Evolutionary conservation across 2,329 filamentous ascomycete species (phyloP), one percentile per base, ranked within the genome.

Genomic region (Curvularia sp.): DNA sequence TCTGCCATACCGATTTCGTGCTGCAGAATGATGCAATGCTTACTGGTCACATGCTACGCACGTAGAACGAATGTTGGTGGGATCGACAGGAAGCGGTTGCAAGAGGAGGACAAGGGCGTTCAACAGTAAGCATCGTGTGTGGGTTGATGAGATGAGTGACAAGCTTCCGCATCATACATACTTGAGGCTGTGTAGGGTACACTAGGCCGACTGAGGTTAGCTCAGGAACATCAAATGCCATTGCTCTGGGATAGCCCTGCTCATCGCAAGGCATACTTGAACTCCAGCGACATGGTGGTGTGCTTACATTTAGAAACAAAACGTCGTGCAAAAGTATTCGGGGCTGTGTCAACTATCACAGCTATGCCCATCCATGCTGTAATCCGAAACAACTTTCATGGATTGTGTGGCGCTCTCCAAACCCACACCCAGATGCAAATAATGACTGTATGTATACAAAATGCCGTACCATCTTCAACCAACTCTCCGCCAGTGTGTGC

Each of bases 361-460:
- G 30, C 30, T 13, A 18, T 32, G 18, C 28, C n/a, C 28, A 19
- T 45, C 19, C 4, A 39, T 47, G 28, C 43, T 47, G 28, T 34
- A 53, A 48, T 41, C 34, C 42, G 25, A n/a, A 15, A 53, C 3
- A 12, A 28, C 12, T 6, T 43, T 21, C 7, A n/a, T 27, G 13
- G 13, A 18, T 8, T 50, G 15, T 28, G 32, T 45, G 21, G 32
- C 21, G 46, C 53, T 46, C 53, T 46, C 53, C 47, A 36, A 30
- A 47, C 45, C 45, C 28, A 32, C 32, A n/a, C 32, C 38, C 38
- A 49, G 15, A 30, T 34, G 36, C 46, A 18, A 36, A 36, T 30
- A 43, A 8, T 45, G 36, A 46, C 25, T 34, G 23, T 55, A 49
- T 58, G 39, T 58, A 19, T 58, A 58, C 55, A 58, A 48, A 53